phyloP scores from a whole-genome alignment of 1,139 yeast species.

The Saccharomyces hybrid region DNA sequence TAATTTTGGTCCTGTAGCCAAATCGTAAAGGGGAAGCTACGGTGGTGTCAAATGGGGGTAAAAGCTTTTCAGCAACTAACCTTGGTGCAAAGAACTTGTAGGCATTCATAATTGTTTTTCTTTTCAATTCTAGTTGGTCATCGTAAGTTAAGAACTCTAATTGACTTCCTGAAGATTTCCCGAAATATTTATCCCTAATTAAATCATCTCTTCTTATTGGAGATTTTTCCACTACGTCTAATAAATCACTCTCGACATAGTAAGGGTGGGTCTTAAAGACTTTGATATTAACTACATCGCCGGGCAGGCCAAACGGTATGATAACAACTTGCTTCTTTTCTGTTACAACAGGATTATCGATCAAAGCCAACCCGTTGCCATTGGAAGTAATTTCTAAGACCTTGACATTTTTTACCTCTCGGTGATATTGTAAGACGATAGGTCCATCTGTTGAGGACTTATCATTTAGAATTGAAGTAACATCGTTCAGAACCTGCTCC shows the following conservation, averaged over 20 bases:
- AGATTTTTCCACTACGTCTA: conserved; percentile 44
- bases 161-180: conserved; percentile 87
- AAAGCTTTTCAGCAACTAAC: conserved; percentile 34
- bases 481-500: conserved; percentile 53
- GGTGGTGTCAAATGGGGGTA: conserved; percentile 61
- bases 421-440: conserved; percentile 40
- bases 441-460: conserved; percentile 39
- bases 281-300: conserved; percentile 63
- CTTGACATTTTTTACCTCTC: conserved; percentile 51
- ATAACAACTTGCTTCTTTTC: conserved; percentile 42
- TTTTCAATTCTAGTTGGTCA: conserved; percentile 65
- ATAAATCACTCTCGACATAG: conserved; percentile 69
- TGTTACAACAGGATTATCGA: conserved; percentile 47
- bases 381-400: conserved; percentile 58
- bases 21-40: conserved; percentile 73
- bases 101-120: conserved; percentile 72
- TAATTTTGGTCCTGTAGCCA: conserved; percentile 80
- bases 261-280: conserved; percentile 73
- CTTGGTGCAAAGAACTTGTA: conserved; percentile 64
- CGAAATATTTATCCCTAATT: conserved; percentile 67
- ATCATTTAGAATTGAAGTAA: conserved; percentile 57
- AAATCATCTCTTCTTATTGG: conserved; percentile 46
- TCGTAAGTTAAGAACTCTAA: conserved; percentile 72
- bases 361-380: conserved; percentile 70
- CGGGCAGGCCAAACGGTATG: conserved; percentile 84